A percentile compares a stretch with the other conserved stretches of the same genome.
Conservation (phyloP, 2,329 filamentous ascomycete species). For the Colletotrichum musicola region DNA sequence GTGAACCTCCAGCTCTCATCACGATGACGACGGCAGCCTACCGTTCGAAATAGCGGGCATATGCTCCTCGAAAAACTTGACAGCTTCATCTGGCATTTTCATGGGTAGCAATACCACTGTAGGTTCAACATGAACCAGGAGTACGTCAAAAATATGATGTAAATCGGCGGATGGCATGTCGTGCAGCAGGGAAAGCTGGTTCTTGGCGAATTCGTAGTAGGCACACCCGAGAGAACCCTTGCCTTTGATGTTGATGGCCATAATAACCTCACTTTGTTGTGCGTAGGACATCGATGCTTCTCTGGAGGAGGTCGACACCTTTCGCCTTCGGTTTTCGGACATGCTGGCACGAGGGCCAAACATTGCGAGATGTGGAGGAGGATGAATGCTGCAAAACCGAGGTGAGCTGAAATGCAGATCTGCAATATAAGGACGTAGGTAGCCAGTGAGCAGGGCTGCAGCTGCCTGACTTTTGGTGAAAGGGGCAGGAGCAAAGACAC, state of each 20-base stretch:
- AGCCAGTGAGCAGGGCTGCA: no score
- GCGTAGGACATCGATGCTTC: neutral
- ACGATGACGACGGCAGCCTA: neutral
- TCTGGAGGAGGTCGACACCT: neutral
- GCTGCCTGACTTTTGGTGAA: no score
- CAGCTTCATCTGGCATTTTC: constrained; percentile 57
- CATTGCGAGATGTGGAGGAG: no score
- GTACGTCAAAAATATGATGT: constrained; percentile 60
- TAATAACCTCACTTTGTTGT: constrained; percentile 70
- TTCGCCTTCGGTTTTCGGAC: neutral
- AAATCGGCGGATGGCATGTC: constrained; percentile 58
- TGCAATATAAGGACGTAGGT: no score
- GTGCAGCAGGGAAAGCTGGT: constrained; percentile 80
- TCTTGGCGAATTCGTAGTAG: constrained; percentile 80
- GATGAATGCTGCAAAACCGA: no score
- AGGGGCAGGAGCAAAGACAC: no score
- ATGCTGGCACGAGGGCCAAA: no score
- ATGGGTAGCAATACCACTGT: constrained; percentile 67
- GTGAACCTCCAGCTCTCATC: neutral
- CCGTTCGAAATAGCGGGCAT: constrained; percentile 32
- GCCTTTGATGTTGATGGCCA: constrained; percentile 83
- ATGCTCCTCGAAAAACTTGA: constrained; percentile 46
- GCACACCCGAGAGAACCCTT: constrained; percentile 82
- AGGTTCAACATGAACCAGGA: constrained; percentile 67
- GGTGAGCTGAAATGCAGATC: no score